These are phyloP conservation scores for Candida ovalis DNA, from an alignment of 805 yeast species.

Conservation along the genomic window DNA sequence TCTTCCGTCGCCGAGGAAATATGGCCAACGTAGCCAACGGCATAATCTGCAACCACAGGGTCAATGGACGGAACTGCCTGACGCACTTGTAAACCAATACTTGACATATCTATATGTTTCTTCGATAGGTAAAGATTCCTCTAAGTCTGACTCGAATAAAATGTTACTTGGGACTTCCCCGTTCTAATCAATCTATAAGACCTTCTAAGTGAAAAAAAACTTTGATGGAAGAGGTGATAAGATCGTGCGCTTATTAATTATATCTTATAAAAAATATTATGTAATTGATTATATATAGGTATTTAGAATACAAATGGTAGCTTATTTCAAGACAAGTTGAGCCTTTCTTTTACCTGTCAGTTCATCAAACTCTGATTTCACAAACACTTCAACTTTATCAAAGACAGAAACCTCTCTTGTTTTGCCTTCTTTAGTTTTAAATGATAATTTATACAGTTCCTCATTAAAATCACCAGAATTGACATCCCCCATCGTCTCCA, in stretches of 20 bases:
- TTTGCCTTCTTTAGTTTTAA: constrained; percentile 41
- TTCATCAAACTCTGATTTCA: constrained; percentile 78
- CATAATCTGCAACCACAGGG: constrained; percentile 82
- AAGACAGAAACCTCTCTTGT: constrained; percentile 55
- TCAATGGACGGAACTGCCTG: constrained; percentile 86
- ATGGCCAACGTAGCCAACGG: constrained; percentile 86
- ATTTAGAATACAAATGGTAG: not conserved
- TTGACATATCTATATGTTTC: constrained; percentile 30
- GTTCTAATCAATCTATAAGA: not conserved
- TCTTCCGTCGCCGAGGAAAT: constrained; percentile 75
- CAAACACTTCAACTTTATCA: constrained; percentile 80
- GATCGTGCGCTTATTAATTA: not conserved
- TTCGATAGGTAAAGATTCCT: too few species aligned
- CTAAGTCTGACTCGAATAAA: not conserved
- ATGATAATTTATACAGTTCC: constrained; percentile 64
- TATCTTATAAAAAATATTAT: not conserved
- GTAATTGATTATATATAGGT: not conserved
- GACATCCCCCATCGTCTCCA: constrained; percentile 69
- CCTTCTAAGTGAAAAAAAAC: not conserved
- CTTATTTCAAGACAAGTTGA: constrained; percentile 55
- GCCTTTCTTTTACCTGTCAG: constrained; percentile 92
- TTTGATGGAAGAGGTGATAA: not conserved
- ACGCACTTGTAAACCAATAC: constrained; percentile 55
- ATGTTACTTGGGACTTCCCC: not conserved
- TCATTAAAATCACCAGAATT: constrained; percentile 69